Evolutionary conservation across 176 grass and related monocot species (phyloP), one percentile per base, ranked within the genome.

Genomic region (Cymbopogon citratus): DNA sequence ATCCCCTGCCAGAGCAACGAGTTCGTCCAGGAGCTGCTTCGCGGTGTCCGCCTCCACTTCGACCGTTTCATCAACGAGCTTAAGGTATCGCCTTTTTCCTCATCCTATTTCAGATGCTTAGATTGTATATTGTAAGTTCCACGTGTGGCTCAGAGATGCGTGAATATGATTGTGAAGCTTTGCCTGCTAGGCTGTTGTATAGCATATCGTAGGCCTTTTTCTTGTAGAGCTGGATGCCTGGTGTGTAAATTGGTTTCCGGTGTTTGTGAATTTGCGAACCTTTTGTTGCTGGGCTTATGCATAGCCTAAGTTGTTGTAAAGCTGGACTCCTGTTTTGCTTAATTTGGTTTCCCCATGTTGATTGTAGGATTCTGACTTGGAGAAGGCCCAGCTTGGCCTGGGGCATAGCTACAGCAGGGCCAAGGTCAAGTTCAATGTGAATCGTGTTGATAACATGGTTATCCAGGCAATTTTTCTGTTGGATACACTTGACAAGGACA

Each of bases 351-450:
- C 73, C 1, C 59, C 6, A 85, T 71, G 10, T 68, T 48, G 7
- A 16, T 84, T 62, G 11, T 31, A 97, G 93, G 74, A 74, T 13
- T 80, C 94, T 10, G 94, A 97, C 64, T 85, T 92, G 67, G 84
- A 91, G 56, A 93, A 91, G 85, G 80, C 91, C 16, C 94, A 93
- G 46, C 86, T 91, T 4, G 86, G 88, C 29, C 81, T 97, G 21
- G 94, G 76, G 18, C 94, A 93, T 59, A 93, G 91, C 71, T 97
- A 93, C 70, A 93, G 88, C 77, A 87, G 94, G 74, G 94, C 91
- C 11, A 97, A 97, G 88, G 91, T 93, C 15, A 97, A 97, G 86
- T 97, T 94, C 80, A 97, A 94, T 85, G 91, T 94, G 62, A 97
- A 92, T 49, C 85, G 87, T 45, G 89, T 94, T 16, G 94, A 90